These are phyloP conservation scores for Beauveria pseudobassiana DNA, from an alignment of 2,329 filamentous ascomycete species.

Conservation along the genomic window DNA sequence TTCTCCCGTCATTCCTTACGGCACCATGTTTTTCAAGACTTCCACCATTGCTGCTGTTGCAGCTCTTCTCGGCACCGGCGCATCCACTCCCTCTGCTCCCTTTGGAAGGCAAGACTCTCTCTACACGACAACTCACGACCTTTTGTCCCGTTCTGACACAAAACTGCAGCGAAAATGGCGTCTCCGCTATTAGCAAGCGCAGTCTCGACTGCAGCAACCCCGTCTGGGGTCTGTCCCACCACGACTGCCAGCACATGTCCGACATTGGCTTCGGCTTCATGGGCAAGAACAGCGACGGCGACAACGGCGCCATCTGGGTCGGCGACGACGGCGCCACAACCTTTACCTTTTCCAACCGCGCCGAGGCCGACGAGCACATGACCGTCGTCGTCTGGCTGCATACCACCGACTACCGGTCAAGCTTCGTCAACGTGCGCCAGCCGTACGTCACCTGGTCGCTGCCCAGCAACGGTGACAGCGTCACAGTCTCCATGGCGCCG, in stretches of 20 bases:
- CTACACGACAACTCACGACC: neutral
- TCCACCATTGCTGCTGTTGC: neutral
- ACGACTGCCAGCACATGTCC: constrained; percentile 22
- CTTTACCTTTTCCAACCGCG: constrained; percentile 23
- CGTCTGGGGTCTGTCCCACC: constrained; percentile 16
- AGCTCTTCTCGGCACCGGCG: neutral
- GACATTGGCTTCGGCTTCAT: constrained; percentile 20
- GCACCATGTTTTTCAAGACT: constrained; percentile 3
- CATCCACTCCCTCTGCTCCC: neutral
- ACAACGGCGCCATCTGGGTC: constrained; percentile 23
- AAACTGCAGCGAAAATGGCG: neutral
- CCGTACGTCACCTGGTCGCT: constrained; percentile 32
- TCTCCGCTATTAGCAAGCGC: neutral
- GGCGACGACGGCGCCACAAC: constrained; percentile 22
- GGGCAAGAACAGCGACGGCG: constrained; percentile 18
- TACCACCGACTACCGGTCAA: constrained; percentile 13
- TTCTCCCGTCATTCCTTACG: neutral
- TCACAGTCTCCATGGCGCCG: constrained; percentile 30
- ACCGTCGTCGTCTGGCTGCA: constrained; percentile 23
- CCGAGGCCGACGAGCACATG: constrained; percentile 14
- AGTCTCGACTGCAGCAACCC: constrained; percentile 14
- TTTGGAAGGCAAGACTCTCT: neutral
- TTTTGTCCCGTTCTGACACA: neutral
- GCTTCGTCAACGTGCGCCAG: constrained; percentile 21
- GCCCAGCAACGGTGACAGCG: constrained; percentile 22